These are phyloP conservation scores for Penicillium cataractarum DNA, from an alignment of 495 filamentous ascomycete genomes.

Conservation along the genomic window DNA sequence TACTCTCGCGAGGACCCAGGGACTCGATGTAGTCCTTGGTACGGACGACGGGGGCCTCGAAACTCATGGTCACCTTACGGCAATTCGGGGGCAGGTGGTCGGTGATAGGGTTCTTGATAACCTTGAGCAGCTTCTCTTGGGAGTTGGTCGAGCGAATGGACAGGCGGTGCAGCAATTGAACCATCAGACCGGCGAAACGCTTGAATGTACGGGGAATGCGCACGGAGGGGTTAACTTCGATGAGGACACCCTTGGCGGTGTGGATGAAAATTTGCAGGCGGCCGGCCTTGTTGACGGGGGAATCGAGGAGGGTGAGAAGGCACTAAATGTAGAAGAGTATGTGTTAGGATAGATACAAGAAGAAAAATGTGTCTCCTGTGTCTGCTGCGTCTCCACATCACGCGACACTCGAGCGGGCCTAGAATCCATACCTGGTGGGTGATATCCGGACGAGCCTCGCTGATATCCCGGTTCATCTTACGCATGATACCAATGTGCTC, in stretches of 20 bases:
- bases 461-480: slow-evolving; percentile 99
- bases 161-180: slow-evolving; percentile 94
- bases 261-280: slow-evolving; percentile 98
- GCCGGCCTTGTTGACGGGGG: slow-evolving; percentile 96
- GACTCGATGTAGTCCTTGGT: slow-evolving; percentile 85
- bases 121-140: slow-evolving; percentile 94
- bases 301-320: slow-evolving; percentile 95
- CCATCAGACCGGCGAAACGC: slow-evolving; percentile 97
- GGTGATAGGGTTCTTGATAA: slow-evolving; percentile 96
- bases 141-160: slow-evolving; percentile 95
- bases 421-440: slow-evolving; percentile 82
- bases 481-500: slow-evolving; percentile 99
- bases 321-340: slow-evolving; percentile 59
- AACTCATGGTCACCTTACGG: slow-evolving; percentile 94
- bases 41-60: slow-evolving; percentile 83
- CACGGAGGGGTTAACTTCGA: slow-evolving; percentile 95
- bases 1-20: slow-evolving; percentile 80
- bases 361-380: too few species aligned
- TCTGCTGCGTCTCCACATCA: background rate
- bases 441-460: slow-evolving; percentile 95
- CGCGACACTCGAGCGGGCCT: background rate
- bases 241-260: slow-evolving; percentile 93
- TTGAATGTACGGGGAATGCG: slow-evolving; percentile 98
- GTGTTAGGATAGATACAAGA: slow-evolving; percentile 15
- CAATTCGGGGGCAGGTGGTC: slow-evolving; percentile 96